Percentiles rank a stretch among this genome's conserved stretches.
Conservation (phyloP, 306 rosid genomes). For the Gynostemma pentaphyllum region DNA sequence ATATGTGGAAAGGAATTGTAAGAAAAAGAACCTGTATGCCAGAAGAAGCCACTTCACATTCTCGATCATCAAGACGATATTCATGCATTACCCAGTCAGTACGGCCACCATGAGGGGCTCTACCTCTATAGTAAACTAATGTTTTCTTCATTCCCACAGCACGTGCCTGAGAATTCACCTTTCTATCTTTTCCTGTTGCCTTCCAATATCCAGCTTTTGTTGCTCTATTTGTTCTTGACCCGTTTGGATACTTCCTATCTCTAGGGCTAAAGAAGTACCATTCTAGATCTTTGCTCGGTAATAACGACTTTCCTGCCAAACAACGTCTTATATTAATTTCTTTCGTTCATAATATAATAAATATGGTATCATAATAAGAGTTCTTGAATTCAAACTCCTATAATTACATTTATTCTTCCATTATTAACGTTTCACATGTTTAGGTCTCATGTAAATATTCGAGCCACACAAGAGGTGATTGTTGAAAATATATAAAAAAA, state of each 20-base stretch:
- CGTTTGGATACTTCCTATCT: constrained; percentile 84
- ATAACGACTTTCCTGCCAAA: constrained; percentile 72
- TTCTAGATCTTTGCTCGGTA: constrained; percentile 89
- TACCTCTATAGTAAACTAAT: constrained; percentile 79
- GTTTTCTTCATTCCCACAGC: constrained; percentile 90
- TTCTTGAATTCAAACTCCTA: too few relatives aligned
- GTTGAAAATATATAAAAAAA: too few relatives aligned
- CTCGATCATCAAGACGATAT: constrained; percentile 77
- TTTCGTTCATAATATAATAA: too few relatives aligned
- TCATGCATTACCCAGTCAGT: constrained; percentile 95
- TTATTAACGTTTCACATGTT: too few relatives aligned
- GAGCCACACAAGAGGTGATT: too few relatives aligned
- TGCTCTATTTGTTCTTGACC: constrained; percentile 90
- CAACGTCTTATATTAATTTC: too few relatives aligned
- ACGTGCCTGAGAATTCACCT: constrained; percentile 54
- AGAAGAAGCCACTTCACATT: constrained; percentile 50
- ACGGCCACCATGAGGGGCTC: constrained; percentile 91
- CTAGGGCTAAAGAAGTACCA: constrained; percentile 95
- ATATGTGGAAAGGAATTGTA: too few relatives aligned
- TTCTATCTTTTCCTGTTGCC: constrained; percentile 88
- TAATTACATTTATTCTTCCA: too few relatives aligned
- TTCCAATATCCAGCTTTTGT: constrained; percentile 93
- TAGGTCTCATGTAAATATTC: too few relatives aligned
- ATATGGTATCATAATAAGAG: too few relatives aligned
- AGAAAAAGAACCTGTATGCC: constrained; percentile 56